Evolutionary conservation across 1,284 basidiomycete species (phyloP).

Genomic region (Moesziomyces sp.): DNA sequence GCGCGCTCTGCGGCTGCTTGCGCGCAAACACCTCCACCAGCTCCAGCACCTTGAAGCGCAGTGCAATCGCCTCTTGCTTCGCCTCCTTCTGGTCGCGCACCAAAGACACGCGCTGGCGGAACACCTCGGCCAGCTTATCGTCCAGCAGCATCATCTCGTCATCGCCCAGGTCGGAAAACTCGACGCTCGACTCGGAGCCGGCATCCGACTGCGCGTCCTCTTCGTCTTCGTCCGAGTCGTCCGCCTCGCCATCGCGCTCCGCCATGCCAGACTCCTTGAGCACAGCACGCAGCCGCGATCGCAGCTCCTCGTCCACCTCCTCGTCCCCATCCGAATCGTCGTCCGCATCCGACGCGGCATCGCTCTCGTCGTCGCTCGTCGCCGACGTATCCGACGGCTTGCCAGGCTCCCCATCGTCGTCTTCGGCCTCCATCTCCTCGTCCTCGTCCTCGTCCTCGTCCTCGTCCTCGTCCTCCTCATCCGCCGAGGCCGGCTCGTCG

Average conservation of each 20-base stretch:
- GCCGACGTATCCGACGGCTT: conserved; percentile 42
- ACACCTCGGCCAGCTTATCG: conserved; percentile 88
- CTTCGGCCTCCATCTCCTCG: conserved; percentile 7
- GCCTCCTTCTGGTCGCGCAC: conserved; percentile 69
- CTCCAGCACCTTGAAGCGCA: conserved; percentile 94
- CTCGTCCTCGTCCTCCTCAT: conserved; percentile 42
- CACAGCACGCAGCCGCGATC: conserved; percentile 80
- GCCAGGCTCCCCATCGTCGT: conserved; percentile 66
- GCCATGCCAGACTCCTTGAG: conserved; percentile 79
- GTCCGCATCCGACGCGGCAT: conserved; percentile 71
- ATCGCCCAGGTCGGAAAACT: conserved; percentile 71
- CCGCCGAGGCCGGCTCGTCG: conserved; percentile 20
- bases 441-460: conserved; percentile 23
- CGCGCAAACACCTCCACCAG: conserved; percentile 85
- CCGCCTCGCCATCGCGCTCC: conserved; percentile 70
- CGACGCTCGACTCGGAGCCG: conserved; percentile 40
- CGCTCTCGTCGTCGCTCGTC: conserved; percentile 69
- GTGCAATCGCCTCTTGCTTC: conserved; percentile 73
- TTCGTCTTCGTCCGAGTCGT: conserved; percentile 64
- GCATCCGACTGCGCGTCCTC: conserved; percentile 41
- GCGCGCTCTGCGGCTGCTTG: conserved; percentile 75
- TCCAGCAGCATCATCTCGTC: conserved; percentile 98
- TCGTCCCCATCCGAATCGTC: conserved; percentile 65
- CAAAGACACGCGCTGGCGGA: conserved; percentile 75
- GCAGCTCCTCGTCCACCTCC: conserved; percentile 74